Evolutionary conservation across 176 grass and related monocot species (phyloP), one percentile per base, ranked within the genome.

Genomic region (Typha latifolia): DNA sequence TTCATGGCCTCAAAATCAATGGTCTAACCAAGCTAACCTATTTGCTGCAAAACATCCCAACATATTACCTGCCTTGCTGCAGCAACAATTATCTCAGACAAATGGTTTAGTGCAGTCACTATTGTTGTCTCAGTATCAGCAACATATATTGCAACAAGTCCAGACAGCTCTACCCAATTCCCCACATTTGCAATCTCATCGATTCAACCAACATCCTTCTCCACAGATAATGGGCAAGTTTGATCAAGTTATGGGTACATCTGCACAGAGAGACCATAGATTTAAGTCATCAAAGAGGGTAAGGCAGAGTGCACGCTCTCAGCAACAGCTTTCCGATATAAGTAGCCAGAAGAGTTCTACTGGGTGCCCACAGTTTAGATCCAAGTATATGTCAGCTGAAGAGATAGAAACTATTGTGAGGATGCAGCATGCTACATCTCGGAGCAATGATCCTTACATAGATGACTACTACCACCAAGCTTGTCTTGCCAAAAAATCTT

Each of bases 381-480:
- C 81, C 19, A 84, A 84, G 66, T 84, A 84, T 70, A 84, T 84
- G 81, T 74, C 75, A 32, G 20, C 63, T 18, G 75, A 84, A 66
- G 81, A 84, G 49, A 77, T 84, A 57, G 70, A 79, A 67, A 84
- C 22, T 57, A 69, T 84, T 51, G 20, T 63, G 63, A 61, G 69
- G 27, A 84, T 74, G 69, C 61, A 78, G 61, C 65, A 77, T 72
- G 75, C 70, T 0, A 49, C 69, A 50, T 68, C 74, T 27, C 74
- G 79, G 57, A 72, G 49, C 49, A 76, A 21, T 61, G 75, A 84
- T 61, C 70, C 55, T 49, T 84, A 84, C 19, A 37, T 64, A 37
- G 72, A 69, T 64, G 81, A 84, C 32, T 84, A 84, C 32, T 79
- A 84, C 66, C 81, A 79, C 70, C 81, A 84, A 72, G 81, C 81